Percentiles rank a stretch among this genome's conserved stretches.
These are phyloP conservation scores for Penicillium sp. DNA, from an alignment of 2,329 filamentous ascomycete species.

Conservation along the genomic window DNA sequence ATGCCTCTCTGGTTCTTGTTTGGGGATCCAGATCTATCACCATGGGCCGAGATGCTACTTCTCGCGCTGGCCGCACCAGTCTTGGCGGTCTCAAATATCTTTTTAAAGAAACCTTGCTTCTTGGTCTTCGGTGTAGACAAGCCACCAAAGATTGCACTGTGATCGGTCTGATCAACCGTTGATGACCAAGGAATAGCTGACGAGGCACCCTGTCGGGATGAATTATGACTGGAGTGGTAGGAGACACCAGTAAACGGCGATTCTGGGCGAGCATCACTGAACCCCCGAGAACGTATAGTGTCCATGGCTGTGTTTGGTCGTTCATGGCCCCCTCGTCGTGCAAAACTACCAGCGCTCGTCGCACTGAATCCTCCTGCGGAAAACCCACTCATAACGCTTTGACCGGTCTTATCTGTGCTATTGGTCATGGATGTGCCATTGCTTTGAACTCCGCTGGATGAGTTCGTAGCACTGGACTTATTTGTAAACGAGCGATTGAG, in stretches of 20 bases:
- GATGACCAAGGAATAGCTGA: conserved; percentile 65
- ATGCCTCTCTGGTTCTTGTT: conserved; percentile 49
- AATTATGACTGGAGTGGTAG: conserved; percentile 84
- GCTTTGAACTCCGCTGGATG: conserved; percentile 71
- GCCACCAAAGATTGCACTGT: conserved; percentile 72
- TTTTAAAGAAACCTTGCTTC: conserved; percentile 90
- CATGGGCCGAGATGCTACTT: conserved; percentile 73
- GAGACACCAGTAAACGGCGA: conserved; percentile 72
- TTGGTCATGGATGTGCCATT: conserved; percentile 64
- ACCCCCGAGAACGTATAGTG: conserved; percentile 40
- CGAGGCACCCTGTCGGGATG: conserved; percentile 57
- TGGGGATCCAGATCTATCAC: conserved; percentile 46
- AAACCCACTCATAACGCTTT: conserved; percentile 89
- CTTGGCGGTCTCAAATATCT: conserved; percentile 91
- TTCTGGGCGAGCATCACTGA: conserved; percentile 49
- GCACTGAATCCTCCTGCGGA: conserved; percentile 91
- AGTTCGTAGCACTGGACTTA: conserved; percentile 80
- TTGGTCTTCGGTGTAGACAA: conserved; percentile 73
- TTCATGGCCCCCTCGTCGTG: conserved; percentile 59
- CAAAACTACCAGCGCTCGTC: conserved; percentile 91
- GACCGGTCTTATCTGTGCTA: conserved; percentile 75
- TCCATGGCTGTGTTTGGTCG: conserved; percentile 49
- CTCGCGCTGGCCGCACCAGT: conserved; percentile 88
- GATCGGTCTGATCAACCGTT: conserved; percentile 57
- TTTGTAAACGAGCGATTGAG: conserved; percentile 82